These are phyloP conservation scores for Alternaria sp. DNA, from an alignment of 2,329 filamentous ascomycete genomes.

Conservation along the genomic window DNA sequence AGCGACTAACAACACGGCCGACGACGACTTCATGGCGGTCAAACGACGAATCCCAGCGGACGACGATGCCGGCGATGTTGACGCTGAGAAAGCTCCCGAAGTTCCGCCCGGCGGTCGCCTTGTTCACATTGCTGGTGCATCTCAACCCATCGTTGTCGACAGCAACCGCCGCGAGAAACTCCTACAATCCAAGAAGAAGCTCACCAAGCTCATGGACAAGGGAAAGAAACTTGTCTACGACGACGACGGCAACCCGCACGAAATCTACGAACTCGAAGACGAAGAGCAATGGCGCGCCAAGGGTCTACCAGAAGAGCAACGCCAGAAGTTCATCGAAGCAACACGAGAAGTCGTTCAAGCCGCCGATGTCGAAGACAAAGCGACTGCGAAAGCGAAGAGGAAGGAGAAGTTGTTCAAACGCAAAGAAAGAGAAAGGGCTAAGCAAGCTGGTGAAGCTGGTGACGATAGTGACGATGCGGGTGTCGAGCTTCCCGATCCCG, in stretches of 20 bases:
- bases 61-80: slow-evolving; percentile 58
- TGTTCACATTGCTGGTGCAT: slow-evolving; percentile 69
- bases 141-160: slow-evolving; percentile 80
- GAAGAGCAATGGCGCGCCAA: slow-evolving; percentile 79
- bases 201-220: slow-evolving; percentile 87
- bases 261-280: slow-evolving; percentile 85
- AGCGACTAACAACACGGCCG: slow-evolving; percentile 60
- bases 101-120: slow-evolving; percentile 58
- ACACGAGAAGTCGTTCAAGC: slow-evolving; percentile 74
- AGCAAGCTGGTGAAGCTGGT: slow-evolving; percentile 27
- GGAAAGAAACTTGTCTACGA: slow-evolving; percentile 88
- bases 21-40: slow-evolving; percentile 83
- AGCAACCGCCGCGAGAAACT: slow-evolving; percentile 95
- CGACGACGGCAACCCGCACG: slow-evolving; percentile 84
- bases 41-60: slow-evolving; percentile 84
- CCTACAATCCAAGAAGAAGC: slow-evolving; percentile 92
- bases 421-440: slow-evolving; percentile 69
- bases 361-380: slow-evolving; percentile 85
- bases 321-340: slow-evolving; percentile 76
- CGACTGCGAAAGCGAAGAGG: slow-evolving; percentile 76
- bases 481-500: slow-evolving; percentile 38
- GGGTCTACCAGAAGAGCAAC: slow-evolving; percentile 77
- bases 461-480: slow-evolving; percentile 24
- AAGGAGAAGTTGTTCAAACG: slow-evolving; percentile 76
- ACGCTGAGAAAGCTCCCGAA: slow-evolving; percentile 51